Evolutionary conservation across 192 early-diverging fungal species (phyloP).

Genomic region (Phlyctochytrium planicorne): DNA sequence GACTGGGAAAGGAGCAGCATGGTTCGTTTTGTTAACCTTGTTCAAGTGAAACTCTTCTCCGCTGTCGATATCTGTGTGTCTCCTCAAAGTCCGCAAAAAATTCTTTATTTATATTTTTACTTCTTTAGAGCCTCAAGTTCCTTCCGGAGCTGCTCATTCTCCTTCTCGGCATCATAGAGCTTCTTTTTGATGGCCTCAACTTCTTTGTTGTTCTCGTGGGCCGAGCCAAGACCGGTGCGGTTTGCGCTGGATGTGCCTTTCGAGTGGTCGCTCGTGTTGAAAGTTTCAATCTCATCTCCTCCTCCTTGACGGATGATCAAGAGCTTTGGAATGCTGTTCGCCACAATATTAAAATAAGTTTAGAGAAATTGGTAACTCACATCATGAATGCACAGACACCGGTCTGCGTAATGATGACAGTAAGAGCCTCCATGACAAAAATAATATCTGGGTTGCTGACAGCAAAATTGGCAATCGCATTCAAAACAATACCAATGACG

Average conservation of each 20-base stretch:
- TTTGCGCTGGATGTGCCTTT: not conserved
- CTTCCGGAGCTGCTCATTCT: not conserved
- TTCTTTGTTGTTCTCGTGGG: not conserved
- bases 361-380: not conserved
- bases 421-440: slow-evolving; percentile 2
- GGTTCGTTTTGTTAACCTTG: no score
- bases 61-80: no score
- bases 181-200: not conserved
- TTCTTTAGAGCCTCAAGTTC: no score
- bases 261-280: not conserved
- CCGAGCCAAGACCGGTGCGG: not conserved
- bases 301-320: not conserved
- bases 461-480: slow-evolving; percentile 2
- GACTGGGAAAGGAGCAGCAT: no score
- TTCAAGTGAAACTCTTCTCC: no score
- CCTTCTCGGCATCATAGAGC: not conserved
- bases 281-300: not conserved
- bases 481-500: slow-evolving; percentile 5
- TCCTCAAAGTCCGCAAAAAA: no score
- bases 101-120: no score
- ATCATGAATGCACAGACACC: not conserved
- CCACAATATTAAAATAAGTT: not conserved
- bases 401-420: slow-evolving; percentile 2
- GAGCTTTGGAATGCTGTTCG: not conserved
- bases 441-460: slow-evolving; percentile 4